Evolutionary conservation across 768 basidiomycete genomes (phyloP).

Genomic region (Serendipita sp.): DNA sequence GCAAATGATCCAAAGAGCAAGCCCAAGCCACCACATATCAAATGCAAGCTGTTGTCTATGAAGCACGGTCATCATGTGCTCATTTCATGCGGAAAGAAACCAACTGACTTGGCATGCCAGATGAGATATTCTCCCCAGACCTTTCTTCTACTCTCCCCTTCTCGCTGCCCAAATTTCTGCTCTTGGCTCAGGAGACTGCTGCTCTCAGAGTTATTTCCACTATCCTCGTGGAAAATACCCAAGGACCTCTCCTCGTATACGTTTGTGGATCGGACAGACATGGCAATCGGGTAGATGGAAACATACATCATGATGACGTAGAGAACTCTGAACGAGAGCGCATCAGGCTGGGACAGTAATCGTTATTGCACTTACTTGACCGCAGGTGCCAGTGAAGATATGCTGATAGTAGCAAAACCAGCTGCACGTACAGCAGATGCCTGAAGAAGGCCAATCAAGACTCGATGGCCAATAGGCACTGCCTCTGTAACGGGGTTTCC

Average conservation of each 20-base stretch:
- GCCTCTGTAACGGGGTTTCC: conserved; percentile 50
- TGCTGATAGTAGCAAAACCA: conserved; percentile 64
- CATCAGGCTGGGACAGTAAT: conserved; percentile 1
- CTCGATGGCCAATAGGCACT: conserved; percentile 54
- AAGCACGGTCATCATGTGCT: background rate
- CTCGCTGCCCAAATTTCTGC: conserved; percentile 8
- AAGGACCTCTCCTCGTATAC: conserved; percentile 85
- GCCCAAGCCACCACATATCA: conserved; percentile 91
- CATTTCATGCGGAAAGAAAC: background rate
- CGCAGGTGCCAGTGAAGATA: conserved; percentile 69
- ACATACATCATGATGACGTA: conserved; percentile 88
- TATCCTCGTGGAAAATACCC: conserved; percentile 48
- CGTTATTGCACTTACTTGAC: conserved; percentile 45
- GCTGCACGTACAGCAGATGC: conserved; percentile 54
- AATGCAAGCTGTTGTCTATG: conserved; percentile 74
- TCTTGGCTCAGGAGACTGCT: conserved; percentile 4
- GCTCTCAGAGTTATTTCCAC: conserved; percentile 24
- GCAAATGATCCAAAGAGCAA: conserved; percentile 77
- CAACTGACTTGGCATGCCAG: conserved; percentile 43
- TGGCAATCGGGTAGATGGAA: conserved; percentile 24
- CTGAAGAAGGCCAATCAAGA: conserved; percentile 65
- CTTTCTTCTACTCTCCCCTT: conserved; percentile 26
- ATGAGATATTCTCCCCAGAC: conserved; percentile 66
- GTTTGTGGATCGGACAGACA: conserved; percentile 71
- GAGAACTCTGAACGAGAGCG: conserved; percentile 38